Conservation (phyloP, 495 filamentous ascomycete genomes). For the Aspergillus kassunensis region DNA sequence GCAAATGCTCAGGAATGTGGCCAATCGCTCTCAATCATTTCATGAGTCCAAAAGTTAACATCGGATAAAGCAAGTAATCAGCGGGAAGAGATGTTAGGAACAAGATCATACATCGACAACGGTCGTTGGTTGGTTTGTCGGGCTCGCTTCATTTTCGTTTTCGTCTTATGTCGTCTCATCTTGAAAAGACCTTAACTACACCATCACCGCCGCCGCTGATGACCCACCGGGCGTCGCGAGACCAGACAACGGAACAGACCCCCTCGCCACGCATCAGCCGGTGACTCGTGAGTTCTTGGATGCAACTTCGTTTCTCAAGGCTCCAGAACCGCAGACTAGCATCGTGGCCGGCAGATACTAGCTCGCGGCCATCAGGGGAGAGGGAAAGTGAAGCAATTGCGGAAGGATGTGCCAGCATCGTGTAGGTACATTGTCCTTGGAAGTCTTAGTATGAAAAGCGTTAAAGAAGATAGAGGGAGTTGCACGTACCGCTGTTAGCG, state of each 20-base stretch:
- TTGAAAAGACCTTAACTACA: conserved; percentile 89
- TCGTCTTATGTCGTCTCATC: conserved; percentile 47
- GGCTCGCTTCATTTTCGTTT: not conserved
- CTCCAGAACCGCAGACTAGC: conserved; percentile 94
- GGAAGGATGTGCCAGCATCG: conserved; percentile 92
- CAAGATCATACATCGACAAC: conserved; percentile 36
- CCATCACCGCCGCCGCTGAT: conserved; percentile 96
- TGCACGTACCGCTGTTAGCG: conserved; percentile 87
- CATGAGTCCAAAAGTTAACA: conserved; percentile 38
- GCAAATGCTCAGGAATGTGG: conserved; percentile 42
- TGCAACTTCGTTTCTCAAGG: conserved; percentile 90
- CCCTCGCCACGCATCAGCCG: conserved; percentile 91
- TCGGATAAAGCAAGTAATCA: conserved; percentile 26
- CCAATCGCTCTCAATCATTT: conserved; percentile 45
- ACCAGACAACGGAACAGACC: conserved; percentile 90
- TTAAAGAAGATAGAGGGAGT: not conserved
- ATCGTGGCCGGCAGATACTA: conserved; percentile 94
- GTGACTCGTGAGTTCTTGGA: conserved; percentile 88
- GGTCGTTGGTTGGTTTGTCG: too few species aligned
- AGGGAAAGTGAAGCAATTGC: conserved; percentile 87
- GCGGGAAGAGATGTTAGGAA: conserved; percentile 17
- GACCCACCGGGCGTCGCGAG: conserved; percentile 87
- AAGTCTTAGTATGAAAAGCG: conserved; percentile 28
- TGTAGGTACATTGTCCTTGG: conserved; percentile 96
- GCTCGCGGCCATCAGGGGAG: conserved; percentile 86